These are phyloP conservation scores for Medicago truncatula DNA, from an alignment of 306 rosid genomes.

Conservation along the genomic window DNA sequence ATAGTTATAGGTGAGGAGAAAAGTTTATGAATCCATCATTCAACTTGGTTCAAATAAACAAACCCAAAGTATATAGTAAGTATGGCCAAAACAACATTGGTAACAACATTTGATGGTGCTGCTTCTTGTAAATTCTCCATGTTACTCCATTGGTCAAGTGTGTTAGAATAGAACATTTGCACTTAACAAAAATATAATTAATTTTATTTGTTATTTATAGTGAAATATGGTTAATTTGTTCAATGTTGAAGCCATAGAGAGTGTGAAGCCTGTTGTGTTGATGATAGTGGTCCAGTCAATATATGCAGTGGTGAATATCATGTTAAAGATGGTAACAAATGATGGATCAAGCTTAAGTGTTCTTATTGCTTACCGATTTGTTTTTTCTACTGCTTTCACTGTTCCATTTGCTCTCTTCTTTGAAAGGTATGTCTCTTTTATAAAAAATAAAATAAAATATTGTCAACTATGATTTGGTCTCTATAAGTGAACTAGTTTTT, in stretches of 20 bases:
- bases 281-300: constrained; percentile 56
- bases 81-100: neutral
- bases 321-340: constrained; percentile 58
- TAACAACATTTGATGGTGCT: neutral
- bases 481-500: no score
- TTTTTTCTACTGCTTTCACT: constrained; percentile 55
- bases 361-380: constrained; percentile 60
- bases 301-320: constrained; percentile 52
- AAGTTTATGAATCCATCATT: neutral
- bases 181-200: constrained; percentile 7
- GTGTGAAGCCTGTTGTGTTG: constrained; percentile 51
- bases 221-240: constrained; percentile 34
- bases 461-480: no score
- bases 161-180: neutral
- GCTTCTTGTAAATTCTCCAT: neutral
- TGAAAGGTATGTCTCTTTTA: constrained; percentile 48
- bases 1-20: neutral
- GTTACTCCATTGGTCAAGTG: neutral
- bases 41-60: constrained; percentile 27
- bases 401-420: constrained; percentile 58
- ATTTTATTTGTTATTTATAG: neutral
- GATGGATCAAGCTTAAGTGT: constrained; percentile 64
- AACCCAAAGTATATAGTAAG: neutral
- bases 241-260: constrained; percentile 50
- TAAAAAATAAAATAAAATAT: no score